phyloP scores from a whole-genome alignment of 495 filamentous ascomycete genomes.

The Xylona heveae region DNA sequence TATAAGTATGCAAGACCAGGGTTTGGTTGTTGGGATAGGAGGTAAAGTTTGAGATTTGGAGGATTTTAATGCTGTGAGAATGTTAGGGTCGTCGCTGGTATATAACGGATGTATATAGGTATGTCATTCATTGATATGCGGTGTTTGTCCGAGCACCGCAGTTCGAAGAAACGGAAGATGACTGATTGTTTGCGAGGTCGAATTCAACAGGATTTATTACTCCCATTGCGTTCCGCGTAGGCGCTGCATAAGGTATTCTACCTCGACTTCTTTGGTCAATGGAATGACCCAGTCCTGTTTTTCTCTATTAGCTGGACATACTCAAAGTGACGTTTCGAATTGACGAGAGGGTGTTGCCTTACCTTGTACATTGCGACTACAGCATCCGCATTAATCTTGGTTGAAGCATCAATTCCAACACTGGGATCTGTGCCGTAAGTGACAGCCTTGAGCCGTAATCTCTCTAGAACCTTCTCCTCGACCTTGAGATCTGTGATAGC shows the following conservation, averaged over 20 bases:
- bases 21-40: no score
- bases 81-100: no score
- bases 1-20: no score
- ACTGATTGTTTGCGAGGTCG: no score
- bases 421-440: constrained; percentile 89
- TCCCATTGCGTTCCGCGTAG: constrained; percentile 49
- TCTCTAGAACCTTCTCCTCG: constrained; percentile 78
- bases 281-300: constrained; percentile 74
- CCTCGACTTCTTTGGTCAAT: constrained; percentile 89
- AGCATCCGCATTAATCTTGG: constrained; percentile 81
- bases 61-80: no score
- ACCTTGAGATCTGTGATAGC: constrained; percentile 83
- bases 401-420: constrained; percentile 26
- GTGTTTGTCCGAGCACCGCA: no score
- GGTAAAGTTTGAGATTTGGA: no score
- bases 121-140: no score
- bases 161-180: no score
- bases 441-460: constrained; percentile 74
- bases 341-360: constrained; percentile 7
- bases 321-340: neutral
- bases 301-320: neutral
- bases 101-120: no score
- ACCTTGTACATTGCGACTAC: constrained; percentile 89
- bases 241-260: constrained; percentile 92
- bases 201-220: no score